Evolutionary conservation across 2,329 filamentous ascomycete genomes (phyloP).

Genomic region (Microdochium trichocladiopsis): DNA sequence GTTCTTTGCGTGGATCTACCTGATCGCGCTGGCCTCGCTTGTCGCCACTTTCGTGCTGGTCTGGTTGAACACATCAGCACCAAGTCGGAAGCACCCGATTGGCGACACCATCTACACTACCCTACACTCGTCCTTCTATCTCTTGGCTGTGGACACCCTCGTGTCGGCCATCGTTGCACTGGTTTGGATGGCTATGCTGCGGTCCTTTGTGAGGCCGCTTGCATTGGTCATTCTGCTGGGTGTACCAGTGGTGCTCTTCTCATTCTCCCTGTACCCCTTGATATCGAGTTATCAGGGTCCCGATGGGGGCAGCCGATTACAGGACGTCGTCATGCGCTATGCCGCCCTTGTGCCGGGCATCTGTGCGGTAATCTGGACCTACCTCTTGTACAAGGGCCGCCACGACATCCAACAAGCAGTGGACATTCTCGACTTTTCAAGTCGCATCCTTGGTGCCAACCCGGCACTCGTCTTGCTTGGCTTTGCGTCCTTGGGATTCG

Average conservation of each 20-base stretch:
- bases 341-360: slow-evolving; percentile 69
- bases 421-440: slow-evolving; percentile 86
- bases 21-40: slow-evolving; percentile 77
- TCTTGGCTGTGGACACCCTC: slow-evolving; percentile 84
- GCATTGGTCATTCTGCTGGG: slow-evolving; percentile 75
- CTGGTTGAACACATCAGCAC: slow-evolving; percentile 77
- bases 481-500: slow-evolving; percentile 64
- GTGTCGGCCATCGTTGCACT: slow-evolving; percentile 85
- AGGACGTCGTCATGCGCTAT: slow-evolving; percentile 87
- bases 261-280: slow-evolving; percentile 87
- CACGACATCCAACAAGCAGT: slow-evolving; percentile 77
- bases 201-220: slow-evolving; percentile 81
- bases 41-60: slow-evolving; percentile 86
- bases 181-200: slow-evolving; percentile 81
- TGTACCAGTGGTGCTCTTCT: slow-evolving; percentile 78
- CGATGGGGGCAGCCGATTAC: slow-evolving; percentile 68
- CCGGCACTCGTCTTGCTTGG: slow-evolving; percentile 79
- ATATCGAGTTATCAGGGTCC: slow-evolving; percentile 79
- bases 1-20: slow-evolving; percentile 86
- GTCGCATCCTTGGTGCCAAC: slow-evolving; percentile 78
- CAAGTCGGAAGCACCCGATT: slow-evolving; percentile 60
- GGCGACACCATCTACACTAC: slow-evolving; percentile 95
- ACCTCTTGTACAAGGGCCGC: slow-evolving; percentile 73
- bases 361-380: slow-evolving; percentile 72
- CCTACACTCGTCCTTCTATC: slow-evolving; percentile 77